Base-by-base conservation (phyloP, 768 basidiomycete species). In the Candolleomyces eurysporus region DNA sequence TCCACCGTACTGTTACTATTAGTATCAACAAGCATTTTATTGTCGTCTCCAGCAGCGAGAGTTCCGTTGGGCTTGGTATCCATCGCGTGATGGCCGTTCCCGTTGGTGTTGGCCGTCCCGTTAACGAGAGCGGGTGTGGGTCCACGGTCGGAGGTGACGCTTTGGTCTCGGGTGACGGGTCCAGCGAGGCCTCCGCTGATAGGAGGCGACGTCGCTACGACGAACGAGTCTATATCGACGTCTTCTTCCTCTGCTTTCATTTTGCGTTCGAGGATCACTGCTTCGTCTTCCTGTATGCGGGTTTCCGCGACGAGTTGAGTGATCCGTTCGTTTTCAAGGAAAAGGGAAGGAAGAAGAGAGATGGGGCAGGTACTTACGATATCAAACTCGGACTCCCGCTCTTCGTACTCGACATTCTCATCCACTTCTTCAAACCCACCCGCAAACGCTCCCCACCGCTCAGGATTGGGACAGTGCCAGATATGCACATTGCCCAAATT, bases 361-460 rank as follows among this genome's bases (percentile, higher is more conserved):
- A 14, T 59, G 31, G 40, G 58, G 39, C 55, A 58, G 58, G 11
- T 11, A 80, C 86, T 68, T 67, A 92, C 96, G 63, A 98, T 89
- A 73, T 99, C 97, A 69, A 99, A 99, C 72, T 99, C 97, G 66
- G 96, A 92, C 68, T 99, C 97, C 58, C 86, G 83, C 69, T 99
- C 97, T 67, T 93, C 91, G 68, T 98, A 99, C 73, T 94, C 93
- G 19, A 92, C 88, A 68, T 99, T 99, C 76, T 98, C 97, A 66
- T 98, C 97, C 4, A 97, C 86, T 72, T 98, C 97, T 71, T 98
- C 97, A 66, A 99, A 99, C 0, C 95, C 96, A 45, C 96, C 95
- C 0, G 97, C 97, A 71, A 98, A 98, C 0, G 97, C 97, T 39
- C 94, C 92, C 96, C 96, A 99, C 63, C 91, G 80, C 69, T 93